phyloP scores from a whole-genome alignment of 2,329 filamentous ascomycete species.

The Verticillium nonalfalfae region DNA sequence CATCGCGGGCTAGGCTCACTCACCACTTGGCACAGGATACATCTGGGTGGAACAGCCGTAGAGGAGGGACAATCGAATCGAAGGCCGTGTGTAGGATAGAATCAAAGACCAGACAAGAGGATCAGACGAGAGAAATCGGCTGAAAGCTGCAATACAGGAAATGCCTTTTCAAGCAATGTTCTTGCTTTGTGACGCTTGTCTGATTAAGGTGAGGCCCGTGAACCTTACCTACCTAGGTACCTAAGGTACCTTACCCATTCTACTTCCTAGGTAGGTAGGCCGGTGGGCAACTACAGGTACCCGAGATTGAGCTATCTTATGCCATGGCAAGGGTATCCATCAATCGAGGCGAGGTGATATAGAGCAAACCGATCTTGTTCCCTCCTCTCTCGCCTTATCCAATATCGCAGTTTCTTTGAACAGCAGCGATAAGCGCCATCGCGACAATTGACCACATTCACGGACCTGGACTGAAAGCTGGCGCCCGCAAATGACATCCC shows the following conservation, averaged over 20 bases:
- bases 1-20: not conserved
- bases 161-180: not conserved
- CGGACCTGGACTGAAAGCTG: not conserved
- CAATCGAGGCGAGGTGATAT: not conserved
- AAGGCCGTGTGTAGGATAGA: not conserved
- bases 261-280: too few relatives aligned
- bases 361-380: not conserved
- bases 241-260: too few relatives aligned
- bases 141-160: not conserved
- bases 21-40: not conserved
- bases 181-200: not conserved
- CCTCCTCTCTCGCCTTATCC: not conserved
- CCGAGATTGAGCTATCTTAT: too few relatives aligned
- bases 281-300: too few relatives aligned
- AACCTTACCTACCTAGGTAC: not conserved
- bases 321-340: not conserved
- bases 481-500: slow-evolving; percentile 1
- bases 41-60: not conserved
- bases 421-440: not conserved
- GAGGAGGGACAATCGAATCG: not conserved
- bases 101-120: not conserved
- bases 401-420: not conserved
- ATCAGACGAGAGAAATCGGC: not conserved
- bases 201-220: not conserved
- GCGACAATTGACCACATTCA: not conserved